Evolutionary conservation across 371 early-diverging fungal species (phyloP).

Genomic region (Mucor piriformis): DNA sequence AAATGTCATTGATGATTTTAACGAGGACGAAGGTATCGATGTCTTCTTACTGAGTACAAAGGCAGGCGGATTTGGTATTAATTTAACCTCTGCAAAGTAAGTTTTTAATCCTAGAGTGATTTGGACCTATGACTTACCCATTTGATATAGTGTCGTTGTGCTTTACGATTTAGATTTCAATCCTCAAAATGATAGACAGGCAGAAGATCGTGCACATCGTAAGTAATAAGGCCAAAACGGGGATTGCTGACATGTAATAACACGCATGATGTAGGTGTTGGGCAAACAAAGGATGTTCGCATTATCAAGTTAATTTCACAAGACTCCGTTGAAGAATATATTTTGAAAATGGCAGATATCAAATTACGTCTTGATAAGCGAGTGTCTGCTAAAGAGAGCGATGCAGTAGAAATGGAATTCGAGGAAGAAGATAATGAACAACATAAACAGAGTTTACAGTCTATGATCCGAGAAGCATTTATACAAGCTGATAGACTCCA

Average conservation of each 20-base stretch:
- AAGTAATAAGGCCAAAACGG: constrained; percentile 20
- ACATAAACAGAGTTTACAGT: constrained; percentile 14
- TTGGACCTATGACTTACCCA: background rate
- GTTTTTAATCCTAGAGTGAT: too few species aligned
- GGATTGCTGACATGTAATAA: too few species aligned
- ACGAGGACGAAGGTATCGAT: constrained; percentile 57
- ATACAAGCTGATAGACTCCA: constrained; percentile 8
- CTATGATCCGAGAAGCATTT: constrained; percentile 18
- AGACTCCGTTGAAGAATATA: constrained; percentile 77
- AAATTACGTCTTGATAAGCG: constrained; percentile 76
- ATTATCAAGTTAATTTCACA: constrained; percentile 77
- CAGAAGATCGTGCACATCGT: constrained; percentile 90
- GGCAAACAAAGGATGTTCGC: constrained; percentile 86
- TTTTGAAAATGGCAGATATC: constrained; percentile 64
- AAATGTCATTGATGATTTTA: constrained; percentile 78
- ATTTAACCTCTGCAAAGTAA: constrained; percentile 86
- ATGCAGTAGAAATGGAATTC: background rate
- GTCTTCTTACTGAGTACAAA: constrained; percentile 91
- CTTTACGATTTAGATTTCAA: constrained; percentile 94
- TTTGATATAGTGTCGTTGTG: constrained; percentile 70
- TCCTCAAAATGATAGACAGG: constrained; percentile 96
- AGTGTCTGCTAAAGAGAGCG: constrained; percentile 16
- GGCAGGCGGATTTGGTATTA: constrained; percentile 92
- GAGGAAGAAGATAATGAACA: constrained; percentile 12
- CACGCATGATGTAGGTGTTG: constrained; percentile 61